Evolutionary conservation across 108 stramenopile genomes (phyloP).

Genomic region (Parietichytrium sp.): DNA sequence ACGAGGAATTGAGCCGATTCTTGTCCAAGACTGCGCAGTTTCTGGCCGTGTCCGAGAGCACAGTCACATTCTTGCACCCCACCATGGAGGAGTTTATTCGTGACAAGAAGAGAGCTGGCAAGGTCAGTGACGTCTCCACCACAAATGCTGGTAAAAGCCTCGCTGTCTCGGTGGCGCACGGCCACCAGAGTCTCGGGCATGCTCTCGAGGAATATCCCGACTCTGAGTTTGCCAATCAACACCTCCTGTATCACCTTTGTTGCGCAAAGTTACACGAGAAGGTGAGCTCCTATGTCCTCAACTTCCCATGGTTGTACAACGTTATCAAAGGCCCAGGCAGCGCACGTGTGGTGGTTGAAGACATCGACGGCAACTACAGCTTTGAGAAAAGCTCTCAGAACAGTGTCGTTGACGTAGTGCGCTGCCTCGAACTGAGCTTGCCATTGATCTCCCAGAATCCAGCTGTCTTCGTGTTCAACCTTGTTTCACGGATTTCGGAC

Average conservation of each 20-base stretch:
- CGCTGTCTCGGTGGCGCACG: neutral
- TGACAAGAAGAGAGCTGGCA: neutral
- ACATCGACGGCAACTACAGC: too few species aligned
- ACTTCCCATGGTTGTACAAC: too few species aligned
- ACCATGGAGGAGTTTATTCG: neutral
- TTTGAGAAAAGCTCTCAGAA: too few species aligned
- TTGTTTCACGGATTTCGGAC: too few species aligned
- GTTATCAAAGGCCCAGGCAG: too few species aligned
- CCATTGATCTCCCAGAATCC: too few species aligned
- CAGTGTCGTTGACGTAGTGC: too few species aligned
- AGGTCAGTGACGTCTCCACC: too few species aligned
- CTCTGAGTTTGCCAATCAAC: neutral
- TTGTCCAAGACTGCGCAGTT: neutral
- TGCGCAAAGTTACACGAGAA: neutral
- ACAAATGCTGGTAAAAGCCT: neutral
- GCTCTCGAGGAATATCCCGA: neutral
- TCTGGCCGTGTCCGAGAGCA: neutral
- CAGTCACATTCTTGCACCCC: neutral
- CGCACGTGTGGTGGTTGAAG: too few species aligned
- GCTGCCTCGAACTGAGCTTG: too few species aligned
- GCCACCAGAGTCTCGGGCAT: neutral
- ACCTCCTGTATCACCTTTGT: neutral
- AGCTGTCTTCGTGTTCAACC: too few species aligned
- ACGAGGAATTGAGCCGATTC: neutral
- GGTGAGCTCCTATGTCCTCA: too few species aligned